Base-by-base conservation (phyloP, 192 early-diverging fungal species). In the Spinellus fusiger region DNA sequence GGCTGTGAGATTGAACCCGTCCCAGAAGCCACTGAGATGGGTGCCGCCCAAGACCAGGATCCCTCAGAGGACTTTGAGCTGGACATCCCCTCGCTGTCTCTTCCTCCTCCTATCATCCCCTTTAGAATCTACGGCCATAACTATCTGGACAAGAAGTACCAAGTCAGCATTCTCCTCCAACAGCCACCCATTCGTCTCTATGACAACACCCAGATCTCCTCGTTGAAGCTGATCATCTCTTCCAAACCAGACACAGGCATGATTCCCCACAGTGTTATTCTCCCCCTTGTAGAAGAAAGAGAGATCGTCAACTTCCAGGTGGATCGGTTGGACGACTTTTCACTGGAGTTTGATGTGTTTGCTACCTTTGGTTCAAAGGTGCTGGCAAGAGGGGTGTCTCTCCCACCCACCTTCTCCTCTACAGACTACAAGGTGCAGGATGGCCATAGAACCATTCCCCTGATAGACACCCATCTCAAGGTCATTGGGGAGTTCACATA, bases 51-150 rank as follows among this genome's bases (percentile, higher is more conserved):
- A 7, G 66, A 56, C 3, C 69, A 57, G 18, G 54, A 78, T 27
- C 65, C 60, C 34, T 64, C 78, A 66, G 62, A 70, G 9, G 87
- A 87, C 34, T 69, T 87, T 22, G 95, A 97, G 63, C 64, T 99
- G 61, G 93, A 95, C 48, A 85, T 99, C 46, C 97, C 97, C 8
- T 91, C 93, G 9, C 79, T 99, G 6, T 92, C 89, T 6, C 66
- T 99, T 28, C 97, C 97, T 8, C 97, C 97, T 16, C 97, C 97
- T 9, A 93, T 99, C 31, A 93, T 99, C 56, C 97, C 97, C 3
- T 92, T 99, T 80, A 81, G 95, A 20, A 94, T 95, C 49, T 99
- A 99, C 69, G 97, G 97, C 5, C 97, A 99, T 79, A 94, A 92
- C 58, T 99, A 93, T 68, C 72, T 99, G 26, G 93, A 95, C 60